These are phyloP conservation scores for Fusarium ambrosium DNA, from an alignment of 2,329 filamentous ascomycete species.

Conservation along the genomic window DNA sequence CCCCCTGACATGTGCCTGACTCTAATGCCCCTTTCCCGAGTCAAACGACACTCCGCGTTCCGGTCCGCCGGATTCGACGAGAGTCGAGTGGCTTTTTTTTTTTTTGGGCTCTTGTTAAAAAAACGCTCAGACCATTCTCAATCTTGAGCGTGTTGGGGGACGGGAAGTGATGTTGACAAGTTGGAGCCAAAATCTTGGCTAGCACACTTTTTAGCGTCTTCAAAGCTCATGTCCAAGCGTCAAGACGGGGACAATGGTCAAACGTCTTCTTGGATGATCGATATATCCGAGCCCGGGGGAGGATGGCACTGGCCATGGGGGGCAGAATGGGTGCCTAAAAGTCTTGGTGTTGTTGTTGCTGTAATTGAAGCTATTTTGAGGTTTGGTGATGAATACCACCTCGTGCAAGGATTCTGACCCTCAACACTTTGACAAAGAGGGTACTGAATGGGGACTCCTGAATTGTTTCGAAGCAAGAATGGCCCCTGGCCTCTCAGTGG, in stretches of 20 bases:
- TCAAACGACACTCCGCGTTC: constrained; percentile 2
- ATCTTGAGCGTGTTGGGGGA: constrained; percentile 1
- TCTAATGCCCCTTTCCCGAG: background rate
- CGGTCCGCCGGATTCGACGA: background rate
- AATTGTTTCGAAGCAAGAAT: background rate
- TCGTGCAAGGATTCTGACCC: background rate
- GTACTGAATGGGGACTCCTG: background rate
- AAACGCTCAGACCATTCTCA: constrained; percentile 5
- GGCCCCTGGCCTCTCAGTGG: background rate
- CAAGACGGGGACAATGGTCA: background rate
- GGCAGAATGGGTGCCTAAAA: background rate
- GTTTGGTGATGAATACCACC: background rate
- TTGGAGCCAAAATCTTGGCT: background rate
- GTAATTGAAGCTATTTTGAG: background rate
- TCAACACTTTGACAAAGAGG: background rate
- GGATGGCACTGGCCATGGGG: background rate
- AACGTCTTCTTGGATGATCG: constrained; percentile 6
- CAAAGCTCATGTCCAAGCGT: background rate
- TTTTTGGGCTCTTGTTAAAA: background rate
- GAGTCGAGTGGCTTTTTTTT: background rate
- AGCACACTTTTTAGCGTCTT: background rate
- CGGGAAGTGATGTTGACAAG: constrained; percentile 8
- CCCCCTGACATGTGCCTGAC: background rate
- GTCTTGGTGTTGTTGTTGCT: background rate
- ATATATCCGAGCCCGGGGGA: background rate